Evolutionary conservation across 345 rosid species (phyloP).

Genomic region (Linum lewisii): DNA sequence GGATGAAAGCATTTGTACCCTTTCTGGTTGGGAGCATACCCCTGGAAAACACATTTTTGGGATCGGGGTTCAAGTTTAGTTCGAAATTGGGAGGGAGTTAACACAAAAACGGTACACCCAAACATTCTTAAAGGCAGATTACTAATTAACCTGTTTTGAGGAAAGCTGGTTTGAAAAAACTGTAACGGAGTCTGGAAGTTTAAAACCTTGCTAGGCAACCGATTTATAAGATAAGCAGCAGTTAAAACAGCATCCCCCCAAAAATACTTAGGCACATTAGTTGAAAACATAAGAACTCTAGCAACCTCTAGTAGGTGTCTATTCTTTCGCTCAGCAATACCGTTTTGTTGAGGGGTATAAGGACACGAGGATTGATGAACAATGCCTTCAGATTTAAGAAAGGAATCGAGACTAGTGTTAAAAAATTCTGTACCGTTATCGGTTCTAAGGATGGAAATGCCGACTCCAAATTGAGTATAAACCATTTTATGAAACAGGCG

Average conservation of each 20-base stretch:
- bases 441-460: not conserved
- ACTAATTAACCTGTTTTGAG: not conserved
- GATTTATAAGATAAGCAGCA: not conserved
- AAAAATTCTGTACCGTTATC: constrained; percentile 1
- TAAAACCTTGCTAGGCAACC: not conserved
- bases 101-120: not conserved
- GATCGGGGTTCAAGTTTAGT: not conserved
- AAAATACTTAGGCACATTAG: not conserved
- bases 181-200: not conserved
- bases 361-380: not conserved
- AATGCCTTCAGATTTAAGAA: not conserved
- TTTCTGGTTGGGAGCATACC: not conserved
- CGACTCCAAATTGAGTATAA: not conserved
- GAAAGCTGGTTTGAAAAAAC: not conserved
- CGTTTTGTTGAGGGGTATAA: not conserved
- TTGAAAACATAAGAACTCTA: not conserved
- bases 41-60: not conserved
- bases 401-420: not conserved
- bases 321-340: not conserved
- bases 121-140: not conserved
- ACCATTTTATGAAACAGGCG: not conserved
- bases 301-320: not conserved
- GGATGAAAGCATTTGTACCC: not conserved
- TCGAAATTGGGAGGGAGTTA: not conserved
- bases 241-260: not conserved